Conservation (phyloP, 176 grass and related monocot species). For the Bolboschoenus planiculmis region DNA sequence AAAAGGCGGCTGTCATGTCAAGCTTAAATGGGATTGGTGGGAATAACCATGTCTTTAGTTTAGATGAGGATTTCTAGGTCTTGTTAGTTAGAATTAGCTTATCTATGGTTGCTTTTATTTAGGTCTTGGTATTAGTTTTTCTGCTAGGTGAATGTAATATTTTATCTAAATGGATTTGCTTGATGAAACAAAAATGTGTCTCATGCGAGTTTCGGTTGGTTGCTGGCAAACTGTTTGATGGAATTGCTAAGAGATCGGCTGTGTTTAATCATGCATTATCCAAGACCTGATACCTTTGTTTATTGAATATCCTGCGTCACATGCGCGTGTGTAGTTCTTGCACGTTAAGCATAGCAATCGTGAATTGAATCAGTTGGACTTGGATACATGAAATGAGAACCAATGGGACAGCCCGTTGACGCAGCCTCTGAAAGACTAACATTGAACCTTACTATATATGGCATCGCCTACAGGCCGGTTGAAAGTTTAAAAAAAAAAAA, state of each 20-base stretch:
- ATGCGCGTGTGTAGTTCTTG: not conserved
- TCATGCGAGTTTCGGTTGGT: not conserved
- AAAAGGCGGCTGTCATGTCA: constrained; percentile 34
- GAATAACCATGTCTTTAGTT: constrained; percentile 20
- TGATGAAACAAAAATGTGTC: not conserved
- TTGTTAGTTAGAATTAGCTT: not conserved
- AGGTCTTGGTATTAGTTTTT: not conserved
- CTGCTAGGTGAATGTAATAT: not conserved
- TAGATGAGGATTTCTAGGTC: constrained; percentile 31
- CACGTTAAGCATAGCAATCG: too few relatives aligned
- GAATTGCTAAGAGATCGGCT: not conserved
- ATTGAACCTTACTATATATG: not conserved
- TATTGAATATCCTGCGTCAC: not conserved
- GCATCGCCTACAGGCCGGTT: too few relatives aligned
- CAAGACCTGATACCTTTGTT: not conserved
- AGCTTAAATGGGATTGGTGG: constrained; percentile 20
- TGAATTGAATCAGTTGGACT: too few relatives aligned
- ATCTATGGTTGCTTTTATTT: not conserved
- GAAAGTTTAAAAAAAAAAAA: too few relatives aligned
- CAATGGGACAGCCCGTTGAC: too few relatives aligned
- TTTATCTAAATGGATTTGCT: not conserved
- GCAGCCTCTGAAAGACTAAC: too few relatives aligned
- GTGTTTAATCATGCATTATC: not conserved
- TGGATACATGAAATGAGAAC: too few relatives aligned
- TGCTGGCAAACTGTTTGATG: not conserved